phyloP scores from a whole-genome alignment of 495 filamentous ascomycete species.

The Hypomontagnella monticulosa region DNA sequence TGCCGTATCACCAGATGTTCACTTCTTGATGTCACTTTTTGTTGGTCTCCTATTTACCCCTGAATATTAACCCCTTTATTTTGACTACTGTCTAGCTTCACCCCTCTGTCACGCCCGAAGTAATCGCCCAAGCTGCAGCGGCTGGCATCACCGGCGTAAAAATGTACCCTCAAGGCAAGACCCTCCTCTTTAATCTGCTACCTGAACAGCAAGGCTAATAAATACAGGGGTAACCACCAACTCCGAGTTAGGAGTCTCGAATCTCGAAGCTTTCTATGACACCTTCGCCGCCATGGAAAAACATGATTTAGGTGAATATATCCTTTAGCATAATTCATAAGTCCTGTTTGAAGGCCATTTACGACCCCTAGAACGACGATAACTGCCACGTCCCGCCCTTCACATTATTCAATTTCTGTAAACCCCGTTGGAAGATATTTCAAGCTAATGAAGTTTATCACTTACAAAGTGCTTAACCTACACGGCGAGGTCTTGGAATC shows the following conservation, averaged over 20 bases:
- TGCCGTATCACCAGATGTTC: slow-evolving; percentile 74
- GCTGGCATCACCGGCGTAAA: slow-evolving; percentile 75
- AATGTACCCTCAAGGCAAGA: slow-evolving; percentile 68
- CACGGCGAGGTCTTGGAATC: slow-evolving; percentile 65
- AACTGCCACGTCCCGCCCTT: background rate
- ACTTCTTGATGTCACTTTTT: slow-evolving; percentile 90
- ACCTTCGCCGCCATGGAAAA: slow-evolving; percentile 81
- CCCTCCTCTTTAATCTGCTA: background rate
- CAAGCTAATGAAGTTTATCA: background rate
- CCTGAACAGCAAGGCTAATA: slow-evolving; percentile 23
- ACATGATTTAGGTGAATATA: slow-evolving; percentile 47
- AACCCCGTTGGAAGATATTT: background rate
- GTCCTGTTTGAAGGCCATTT: background rate
- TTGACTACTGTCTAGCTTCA: slow-evolving; percentile 53
- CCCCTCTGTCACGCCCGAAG: slow-evolving; percentile 77
- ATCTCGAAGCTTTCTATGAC: slow-evolving; percentile 63
- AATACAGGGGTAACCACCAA: slow-evolving; percentile 79
- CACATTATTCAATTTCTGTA: background rate
- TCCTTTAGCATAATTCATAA: background rate
- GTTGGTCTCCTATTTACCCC: slow-evolving; percentile 32
- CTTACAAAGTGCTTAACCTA: slow-evolving; percentile 61
- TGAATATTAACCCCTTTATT: background rate
- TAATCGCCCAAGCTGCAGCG: slow-evolving; percentile 75
- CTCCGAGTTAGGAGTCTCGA: slow-evolving; percentile 79
- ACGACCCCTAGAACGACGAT: too few relatives aligned